Percentiles rank a stretch among this genome's conserved stretches.
phyloP scores from a whole-genome alignment of 2,329 filamentous ascomycete genomes.

The Alternaria gaisen region DNA sequence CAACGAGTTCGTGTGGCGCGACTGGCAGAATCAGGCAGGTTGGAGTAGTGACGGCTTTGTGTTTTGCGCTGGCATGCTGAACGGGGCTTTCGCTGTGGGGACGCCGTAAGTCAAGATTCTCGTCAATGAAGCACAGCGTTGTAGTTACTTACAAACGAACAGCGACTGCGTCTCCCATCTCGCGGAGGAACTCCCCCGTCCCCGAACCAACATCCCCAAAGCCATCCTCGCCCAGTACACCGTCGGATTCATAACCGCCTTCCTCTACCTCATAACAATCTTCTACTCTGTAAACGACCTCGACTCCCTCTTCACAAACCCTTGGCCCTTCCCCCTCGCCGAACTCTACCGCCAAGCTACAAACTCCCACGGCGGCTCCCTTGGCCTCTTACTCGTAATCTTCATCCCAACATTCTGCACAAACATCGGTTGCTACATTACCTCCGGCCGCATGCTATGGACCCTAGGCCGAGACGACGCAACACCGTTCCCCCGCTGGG shows the following conservation, averaged over 20 bases:
- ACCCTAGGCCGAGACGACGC: constrained; percentile 67
- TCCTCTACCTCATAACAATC: constrained; percentile 51
- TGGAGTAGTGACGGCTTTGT: constrained; percentile 66
- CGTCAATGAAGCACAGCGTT: background rate
- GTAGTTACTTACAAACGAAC: background rate
- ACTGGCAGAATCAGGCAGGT: constrained; percentile 58
- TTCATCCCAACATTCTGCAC: constrained; percentile 63
- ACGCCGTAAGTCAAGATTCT: constrained; percentile 55
- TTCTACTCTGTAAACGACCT: constrained; percentile 69
- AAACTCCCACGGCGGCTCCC: constrained; percentile 50
- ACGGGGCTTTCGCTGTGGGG: constrained; percentile 74
- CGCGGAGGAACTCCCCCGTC: constrained; percentile 60
- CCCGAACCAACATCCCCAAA: constrained; percentile 52
- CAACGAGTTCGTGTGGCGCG: constrained; percentile 55
- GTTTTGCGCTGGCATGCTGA: constrained; percentile 71
- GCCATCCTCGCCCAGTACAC: constrained; percentile 52
- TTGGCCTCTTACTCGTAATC: constrained; percentile 61
- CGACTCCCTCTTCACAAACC: constrained; percentile 61
- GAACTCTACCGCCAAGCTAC: constrained; percentile 68
- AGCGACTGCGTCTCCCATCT: constrained; percentile 71
- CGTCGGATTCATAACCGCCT: constrained; percentile 48
- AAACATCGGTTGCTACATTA: constrained; percentile 66
- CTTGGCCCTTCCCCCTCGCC: constrained; percentile 67
- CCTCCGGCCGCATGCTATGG: constrained; percentile 70
- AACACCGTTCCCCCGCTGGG: constrained; percentile 60